Base-by-base conservation (phyloP, 495 filamentous ascomycete genomes). In the Penicillium coprophilum region DNA sequence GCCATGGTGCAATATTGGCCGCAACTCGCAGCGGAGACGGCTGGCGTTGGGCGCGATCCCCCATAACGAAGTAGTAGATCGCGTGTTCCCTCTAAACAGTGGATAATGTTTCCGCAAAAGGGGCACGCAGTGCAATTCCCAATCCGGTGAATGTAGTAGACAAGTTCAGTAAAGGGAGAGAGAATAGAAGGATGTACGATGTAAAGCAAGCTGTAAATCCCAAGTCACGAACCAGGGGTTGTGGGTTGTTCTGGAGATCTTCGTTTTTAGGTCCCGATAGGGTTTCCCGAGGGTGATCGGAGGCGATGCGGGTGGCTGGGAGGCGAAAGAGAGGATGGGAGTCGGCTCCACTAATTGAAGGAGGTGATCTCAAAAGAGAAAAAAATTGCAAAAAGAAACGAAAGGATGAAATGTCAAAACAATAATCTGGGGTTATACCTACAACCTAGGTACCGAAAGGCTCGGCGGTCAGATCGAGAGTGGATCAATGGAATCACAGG, bases 1-100 rank as follows among this genome's bases (percentile, higher is more conserved):
- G 76, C 60, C 96, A 81, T 39, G 91, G 91, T 23, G 88, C 72
- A 69, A 86, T 84, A 76, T 90, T 94, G 81, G 91, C 80, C 27
- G 87, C 80, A 61, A 90, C 63, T 53, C 87, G 89, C 67, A 88
- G 65, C 64, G 73, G 70, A 45, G 71, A 74, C 5, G 69, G 63
- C 62, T 66, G 67, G 41, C 67, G 71, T 64, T 68, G 64, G 46
- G 65, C 51, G 59, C 56, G 67, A 53, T 76, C 74, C 54, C 68
- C 69, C 75, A 78, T 77, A 11, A 39, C 70, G 48, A 63, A 34
- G 34, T 52, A 19, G 41, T 40, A 28, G 44, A 19, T 46, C 57
- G 61, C 52, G 53, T 32, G 45, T 50, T 50, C 43, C 46, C 30
- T 24, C 3, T 49, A 41, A 31, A 36, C 19, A 28, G 52, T 53